These are phyloP conservation scores for Melanopsichium pennsylvanicum DNA, from an alignment of 1,284 basidiomycete genomes.

Conservation along the genomic window DNA sequence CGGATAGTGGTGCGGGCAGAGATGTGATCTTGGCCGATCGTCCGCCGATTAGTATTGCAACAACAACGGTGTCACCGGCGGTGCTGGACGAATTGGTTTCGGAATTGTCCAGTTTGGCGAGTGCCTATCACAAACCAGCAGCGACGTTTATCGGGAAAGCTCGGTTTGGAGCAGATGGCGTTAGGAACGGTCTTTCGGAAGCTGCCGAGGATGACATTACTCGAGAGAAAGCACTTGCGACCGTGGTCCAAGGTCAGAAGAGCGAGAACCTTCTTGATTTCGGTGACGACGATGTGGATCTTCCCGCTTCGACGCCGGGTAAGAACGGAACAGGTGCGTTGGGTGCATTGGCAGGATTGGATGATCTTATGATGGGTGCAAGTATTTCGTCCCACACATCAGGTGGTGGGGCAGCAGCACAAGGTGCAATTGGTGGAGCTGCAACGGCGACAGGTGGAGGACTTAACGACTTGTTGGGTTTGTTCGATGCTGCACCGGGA, in stretches of 20 bases:
- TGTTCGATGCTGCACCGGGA: slow-evolving; percentile 57
- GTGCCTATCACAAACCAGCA: slow-evolving; percentile 94
- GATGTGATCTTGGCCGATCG: slow-evolving; percentile 87
- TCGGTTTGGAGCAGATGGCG: slow-evolving; percentile 55
- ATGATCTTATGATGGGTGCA: slow-evolving; percentile 49
- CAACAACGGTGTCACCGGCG: slow-evolving; percentile 85
- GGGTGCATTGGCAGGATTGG: slow-evolving; percentile 54
- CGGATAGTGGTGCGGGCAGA: slow-evolving; percentile 90
- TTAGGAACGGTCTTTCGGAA: slow-evolving; percentile 19
- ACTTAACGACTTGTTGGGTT: slow-evolving; percentile 56
- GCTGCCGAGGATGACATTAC: slow-evolving; percentile 55
- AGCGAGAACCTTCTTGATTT: slow-evolving; percentile 64
- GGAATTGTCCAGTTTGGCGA: slow-evolving; percentile 76
- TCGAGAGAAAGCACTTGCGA: slow-evolving; percentile 60
- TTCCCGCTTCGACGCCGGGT: slow-evolving; percentile 1
- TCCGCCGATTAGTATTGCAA: slow-evolving; percentile 90
- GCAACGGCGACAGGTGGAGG: slow-evolving; percentile 31
- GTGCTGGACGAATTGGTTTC: slow-evolving; percentile 88
- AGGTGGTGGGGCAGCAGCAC: slow-evolving; percentile 2
- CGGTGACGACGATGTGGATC: slow-evolving; percentile 57
- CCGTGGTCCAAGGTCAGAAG: slow-evolving; percentile 68
- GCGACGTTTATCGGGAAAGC: slow-evolving; percentile 68
- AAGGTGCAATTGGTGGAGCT: too few species aligned
- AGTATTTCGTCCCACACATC: slow-evolving; percentile 11
- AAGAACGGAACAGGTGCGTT: slow-evolving; percentile 33